Evolutionary conservation across 192 early-diverging fungal genomes (phyloP).

Genomic region (Coemansia sp.): DNA sequence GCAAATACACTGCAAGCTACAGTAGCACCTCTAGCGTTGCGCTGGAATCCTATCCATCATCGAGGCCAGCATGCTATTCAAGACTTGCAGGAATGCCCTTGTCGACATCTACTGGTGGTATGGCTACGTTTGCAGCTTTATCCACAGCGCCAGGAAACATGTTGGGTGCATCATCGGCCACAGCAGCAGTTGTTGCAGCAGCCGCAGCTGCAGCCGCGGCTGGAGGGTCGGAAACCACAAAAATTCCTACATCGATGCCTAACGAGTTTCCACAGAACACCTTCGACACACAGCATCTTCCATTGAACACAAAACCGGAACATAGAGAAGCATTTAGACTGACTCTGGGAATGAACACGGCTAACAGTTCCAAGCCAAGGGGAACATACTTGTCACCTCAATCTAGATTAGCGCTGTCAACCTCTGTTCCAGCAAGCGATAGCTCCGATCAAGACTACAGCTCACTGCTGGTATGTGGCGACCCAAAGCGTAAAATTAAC

Average conservation of each 20-base stretch:
- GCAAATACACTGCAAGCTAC: conserved; percentile 64
- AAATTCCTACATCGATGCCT: not conserved
- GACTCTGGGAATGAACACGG: not conserved
- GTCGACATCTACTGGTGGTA: conserved; percentile 23
- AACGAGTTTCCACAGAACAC: not conserved
- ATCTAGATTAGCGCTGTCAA: not conserved
- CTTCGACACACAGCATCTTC: not conserved
- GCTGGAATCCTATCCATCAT: conserved; percentile 25
- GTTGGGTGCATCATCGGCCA: conserved; percentile 21
- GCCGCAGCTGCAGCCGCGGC: not conserved
- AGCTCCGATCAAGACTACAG: conserved; percentile 4
- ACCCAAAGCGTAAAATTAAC: conserved; percentile 6
- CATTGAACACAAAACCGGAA: not conserved
- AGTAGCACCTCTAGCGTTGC: conserved; percentile 35
- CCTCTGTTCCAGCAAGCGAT: conserved; percentile 17
- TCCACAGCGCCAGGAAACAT: conserved; percentile 10
- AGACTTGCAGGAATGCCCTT: conserved; percentile 28
- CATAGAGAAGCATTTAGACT: not conserved
- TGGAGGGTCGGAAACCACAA: not conserved
- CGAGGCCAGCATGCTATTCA: conserved; percentile 19
- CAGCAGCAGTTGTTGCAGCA: conserved; percentile 31
- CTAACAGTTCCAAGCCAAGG: not conserved
- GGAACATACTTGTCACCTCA: not conserved
- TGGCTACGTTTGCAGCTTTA: conserved; percentile 27
- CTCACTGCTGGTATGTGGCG: conserved; percentile 14